Evolutionary conservation across 257 asterid species (phyloP).

Genomic region (Nicotiana sylvestris): DNA sequence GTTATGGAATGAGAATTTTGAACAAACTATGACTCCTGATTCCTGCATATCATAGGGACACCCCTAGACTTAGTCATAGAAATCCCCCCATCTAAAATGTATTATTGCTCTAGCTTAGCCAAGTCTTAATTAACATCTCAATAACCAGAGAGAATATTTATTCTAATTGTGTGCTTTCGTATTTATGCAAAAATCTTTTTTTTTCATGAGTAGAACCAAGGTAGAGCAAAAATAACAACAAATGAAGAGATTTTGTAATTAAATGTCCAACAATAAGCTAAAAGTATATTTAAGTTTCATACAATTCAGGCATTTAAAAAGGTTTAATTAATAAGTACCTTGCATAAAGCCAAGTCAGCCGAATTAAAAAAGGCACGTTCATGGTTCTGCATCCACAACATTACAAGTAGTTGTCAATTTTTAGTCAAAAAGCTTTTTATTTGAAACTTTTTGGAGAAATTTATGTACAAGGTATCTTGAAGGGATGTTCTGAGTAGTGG

Average conservation of each 20-base stretch:
- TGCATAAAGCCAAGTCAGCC: no score
- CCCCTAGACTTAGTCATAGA: no score
- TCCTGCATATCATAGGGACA: no score
- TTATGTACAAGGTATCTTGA: constrained; percentile 52
- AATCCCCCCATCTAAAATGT: no score
- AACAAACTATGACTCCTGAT: not conserved
- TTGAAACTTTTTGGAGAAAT: not conserved
- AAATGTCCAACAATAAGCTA: not conserved
- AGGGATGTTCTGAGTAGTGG: constrained; percentile 76
- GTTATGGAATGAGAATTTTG: no score
- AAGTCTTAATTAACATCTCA: no score
- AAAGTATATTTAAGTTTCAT: not conserved
- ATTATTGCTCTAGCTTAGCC: no score
- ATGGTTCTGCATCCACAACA: constrained; percentile 13
- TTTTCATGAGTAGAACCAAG: not conserved
- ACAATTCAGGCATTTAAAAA: not conserved
- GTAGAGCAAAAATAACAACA: not conserved
- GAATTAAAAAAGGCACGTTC: no score
- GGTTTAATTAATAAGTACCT: constrained; percentile 33
- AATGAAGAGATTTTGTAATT: not conserved
- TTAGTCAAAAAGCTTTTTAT: not conserved
- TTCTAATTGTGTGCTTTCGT: not conserved
- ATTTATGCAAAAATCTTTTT: not conserved
- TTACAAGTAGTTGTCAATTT: not conserved
- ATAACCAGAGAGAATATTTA: no score